Percentiles rank a stretch among this genome's conserved stretches.
Conservation (phyloP, 768 basidiomycete genomes). For the Phlegmacium glaucopus region DNA sequence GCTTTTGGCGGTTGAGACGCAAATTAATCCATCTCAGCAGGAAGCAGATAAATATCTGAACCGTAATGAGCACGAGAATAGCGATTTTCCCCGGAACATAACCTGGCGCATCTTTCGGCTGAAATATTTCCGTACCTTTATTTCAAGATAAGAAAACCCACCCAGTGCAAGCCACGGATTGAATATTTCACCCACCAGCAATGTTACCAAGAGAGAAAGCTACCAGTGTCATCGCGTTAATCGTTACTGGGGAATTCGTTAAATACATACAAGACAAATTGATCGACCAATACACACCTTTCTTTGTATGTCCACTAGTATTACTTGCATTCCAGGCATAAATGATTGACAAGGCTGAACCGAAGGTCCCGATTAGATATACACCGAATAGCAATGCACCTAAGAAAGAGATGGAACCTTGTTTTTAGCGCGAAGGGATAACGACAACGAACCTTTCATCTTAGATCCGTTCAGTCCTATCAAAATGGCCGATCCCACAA, state of each 20-base stretch:
- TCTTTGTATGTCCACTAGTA: slow-evolving; percentile 65
- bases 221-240: slow-evolving; percentile 57
- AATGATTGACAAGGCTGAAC: slow-evolving; percentile 53
- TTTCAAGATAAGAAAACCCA: too few relatives aligned
- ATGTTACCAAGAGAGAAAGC: slow-evolving; percentile 59
- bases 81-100: slow-evolving; percentile 69
- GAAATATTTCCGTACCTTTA: slow-evolving; percentile 63
- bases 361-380: slow-evolving; percentile 54
- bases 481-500: too few relatives aligned
- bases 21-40: slow-evolving; percentile 53
- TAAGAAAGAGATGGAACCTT: too few relatives aligned
- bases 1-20: slow-evolving; percentile 48
- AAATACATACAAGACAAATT: too few relatives aligned
- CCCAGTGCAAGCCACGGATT: too few relatives aligned
- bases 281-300: too few relatives aligned
- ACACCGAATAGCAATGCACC: too few relatives aligned
- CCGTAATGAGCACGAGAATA: slow-evolving; percentile 55
- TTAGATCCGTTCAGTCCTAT: slow-evolving; percentile 49
- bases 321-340: slow-evolving; percentile 68
- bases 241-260: too few relatives aligned
- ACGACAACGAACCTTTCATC: too few relatives aligned
- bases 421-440: too few relatives aligned
- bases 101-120: slow-evolving; percentile 54
- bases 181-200: too few relatives aligned
- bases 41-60: slow-evolving; percentile 46